These are phyloP conservation scores for Kodamaea neixiangensis DNA, from an alignment of 805 yeast genomes.

Conservation along the genomic window DNA sequence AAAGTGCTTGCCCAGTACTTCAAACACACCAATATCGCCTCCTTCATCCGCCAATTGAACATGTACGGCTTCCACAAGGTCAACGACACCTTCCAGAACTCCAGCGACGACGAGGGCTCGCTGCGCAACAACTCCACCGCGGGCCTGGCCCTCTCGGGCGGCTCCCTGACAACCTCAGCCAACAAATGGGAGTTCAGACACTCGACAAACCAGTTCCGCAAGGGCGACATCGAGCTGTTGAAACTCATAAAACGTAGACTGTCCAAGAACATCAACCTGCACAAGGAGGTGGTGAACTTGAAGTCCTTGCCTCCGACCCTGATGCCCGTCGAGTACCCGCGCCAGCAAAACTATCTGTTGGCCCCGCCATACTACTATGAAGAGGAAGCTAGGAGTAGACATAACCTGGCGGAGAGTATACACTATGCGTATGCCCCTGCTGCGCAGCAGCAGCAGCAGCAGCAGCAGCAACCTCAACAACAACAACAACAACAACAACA, in stretches of 20 bases:
- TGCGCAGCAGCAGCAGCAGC: slow-evolving; percentile 13
- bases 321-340: slow-evolving; percentile 11
- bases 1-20: slow-evolving; percentile 62
- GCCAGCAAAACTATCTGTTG: slow-evolving; percentile 6
- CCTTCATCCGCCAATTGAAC: slow-evolving; percentile 44
- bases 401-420: slow-evolving; percentile 7
- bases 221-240: slow-evolving; percentile 76
- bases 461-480: slow-evolving; percentile 12
- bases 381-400: slow-evolving; percentile 7
- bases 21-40: slow-evolving; percentile 47
- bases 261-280: slow-evolving; percentile 37
- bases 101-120: slow-evolving; percentile 10
- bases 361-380: slow-evolving; percentile 8
- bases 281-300: slow-evolving; percentile 40
- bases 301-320: slow-evolving; percentile 34
- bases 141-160: slow-evolving; percentile 12
- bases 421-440: slow-evolving; percentile 4
- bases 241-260: slow-evolving; percentile 80
- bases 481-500: slow-evolving; percentile 15
- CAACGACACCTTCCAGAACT: slow-evolving; percentile 38
- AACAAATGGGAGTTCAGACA: slow-evolving; percentile 86
- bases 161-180: slow-evolving; percentile 23
- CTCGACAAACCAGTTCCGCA: slow-evolving; percentile 71
- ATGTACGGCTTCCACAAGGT: slow-evolving; percentile 51
- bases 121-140: slow-evolving; percentile 12